Evolutionary conservation across 2,329 filamentous ascomycete genomes (phyloP).

Genomic region (Mycogone perniciosa): DNA sequence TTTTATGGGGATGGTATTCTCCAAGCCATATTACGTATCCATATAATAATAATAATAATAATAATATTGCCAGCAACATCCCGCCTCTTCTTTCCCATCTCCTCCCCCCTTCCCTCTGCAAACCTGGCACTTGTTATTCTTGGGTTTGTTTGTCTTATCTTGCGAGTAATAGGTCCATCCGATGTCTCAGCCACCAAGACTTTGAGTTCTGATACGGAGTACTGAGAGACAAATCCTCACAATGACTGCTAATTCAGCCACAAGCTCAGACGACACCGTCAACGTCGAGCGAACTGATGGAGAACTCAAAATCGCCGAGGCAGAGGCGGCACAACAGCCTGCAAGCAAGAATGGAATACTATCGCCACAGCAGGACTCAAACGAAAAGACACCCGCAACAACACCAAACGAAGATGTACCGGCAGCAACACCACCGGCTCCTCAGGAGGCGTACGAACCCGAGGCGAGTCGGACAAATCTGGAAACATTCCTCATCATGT

Average conservation of each 20-base stretch:
- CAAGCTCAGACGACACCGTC: slow-evolving; percentile 24
- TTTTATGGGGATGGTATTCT: no score
- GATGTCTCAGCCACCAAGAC: not conserved
- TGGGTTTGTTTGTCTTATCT: not conserved
- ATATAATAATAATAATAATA: no score
- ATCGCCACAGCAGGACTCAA: slow-evolving; percentile 1
- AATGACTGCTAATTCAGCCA: slow-evolving; percentile 10
- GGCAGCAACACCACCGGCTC: slow-evolving; percentile 1
- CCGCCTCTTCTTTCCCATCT: no score
- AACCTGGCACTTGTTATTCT: no score
- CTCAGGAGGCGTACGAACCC: slow-evolving; percentile 19
- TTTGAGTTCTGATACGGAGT: no score
- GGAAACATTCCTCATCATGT: slow-evolving; percentile 34
- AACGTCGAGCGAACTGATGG: slow-evolving; percentile 19
- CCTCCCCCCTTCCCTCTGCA: no score
- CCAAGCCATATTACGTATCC: no score
- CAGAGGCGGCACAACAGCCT: not conserved
- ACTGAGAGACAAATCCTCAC: not conserved
- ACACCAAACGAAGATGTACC: slow-evolving; percentile 1
- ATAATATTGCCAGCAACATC: no score
- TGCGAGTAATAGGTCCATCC: no score
- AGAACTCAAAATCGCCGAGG: slow-evolving; percentile 3
- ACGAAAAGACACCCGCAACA: not conserved
- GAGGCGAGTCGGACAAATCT: slow-evolving; percentile 32
- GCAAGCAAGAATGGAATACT: slow-evolving; percentile 1